A percentile compares a stretch with the other conserved stretches of the same genome.
phyloP scores from a whole-genome alignment of 495 filamentous ascomycete genomes.

The Penicillium malachiteum region DNA sequence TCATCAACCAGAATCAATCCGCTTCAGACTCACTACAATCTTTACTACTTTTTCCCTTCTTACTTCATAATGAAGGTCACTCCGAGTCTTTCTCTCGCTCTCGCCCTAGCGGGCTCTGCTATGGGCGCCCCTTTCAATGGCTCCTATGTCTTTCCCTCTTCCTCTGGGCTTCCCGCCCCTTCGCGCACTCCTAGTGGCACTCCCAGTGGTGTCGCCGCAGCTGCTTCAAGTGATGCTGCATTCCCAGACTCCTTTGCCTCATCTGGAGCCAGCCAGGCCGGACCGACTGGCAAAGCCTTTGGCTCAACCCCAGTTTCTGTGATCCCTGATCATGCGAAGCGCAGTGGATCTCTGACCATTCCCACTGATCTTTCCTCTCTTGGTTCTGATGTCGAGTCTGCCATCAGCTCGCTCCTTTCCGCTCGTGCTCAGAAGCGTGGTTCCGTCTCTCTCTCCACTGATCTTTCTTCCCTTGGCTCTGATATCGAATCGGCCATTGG shows the following conservation, averaged over 20 bases:
- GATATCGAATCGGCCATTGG: conserved; percentile 8
- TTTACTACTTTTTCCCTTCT: neutral
- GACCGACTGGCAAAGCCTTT: conserved; percentile 4
- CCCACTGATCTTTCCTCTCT: conserved; percentile 13
- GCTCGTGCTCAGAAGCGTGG: conserved; percentile 15
- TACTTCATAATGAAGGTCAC: conserved; percentile 21
- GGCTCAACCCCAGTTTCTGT: conserved; percentile 5
- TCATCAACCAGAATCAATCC: conserved; percentile 17
- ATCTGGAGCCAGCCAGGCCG: neutral
- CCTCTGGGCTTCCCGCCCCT: conserved; percentile 5
- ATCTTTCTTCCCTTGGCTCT: conserved; percentile 8
- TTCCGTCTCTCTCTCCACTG: conserved; percentile 7
- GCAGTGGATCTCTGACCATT: conserved; percentile 10
- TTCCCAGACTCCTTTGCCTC: conserved; percentile 8
- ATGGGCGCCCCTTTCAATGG: conserved; percentile 18
- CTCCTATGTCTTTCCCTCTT: conserved; percentile 2
- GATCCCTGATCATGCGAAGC: conserved; percentile 9
- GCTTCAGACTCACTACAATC: neutral
- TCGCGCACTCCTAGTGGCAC: conserved; percentile 6
- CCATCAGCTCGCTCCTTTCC: conserved; percentile 4
- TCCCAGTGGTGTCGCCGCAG: neutral
- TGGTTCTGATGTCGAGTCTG: conserved; percentile 3
- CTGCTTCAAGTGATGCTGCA: conserved; percentile 2
- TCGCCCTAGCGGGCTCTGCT: conserved; percentile 19
- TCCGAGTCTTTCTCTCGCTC: conserved; percentile 13